phyloP scores from a whole-genome alignment of 1,284 basidiomycete genomes.

The Pyrrhoderma lamaoense region DNA sequence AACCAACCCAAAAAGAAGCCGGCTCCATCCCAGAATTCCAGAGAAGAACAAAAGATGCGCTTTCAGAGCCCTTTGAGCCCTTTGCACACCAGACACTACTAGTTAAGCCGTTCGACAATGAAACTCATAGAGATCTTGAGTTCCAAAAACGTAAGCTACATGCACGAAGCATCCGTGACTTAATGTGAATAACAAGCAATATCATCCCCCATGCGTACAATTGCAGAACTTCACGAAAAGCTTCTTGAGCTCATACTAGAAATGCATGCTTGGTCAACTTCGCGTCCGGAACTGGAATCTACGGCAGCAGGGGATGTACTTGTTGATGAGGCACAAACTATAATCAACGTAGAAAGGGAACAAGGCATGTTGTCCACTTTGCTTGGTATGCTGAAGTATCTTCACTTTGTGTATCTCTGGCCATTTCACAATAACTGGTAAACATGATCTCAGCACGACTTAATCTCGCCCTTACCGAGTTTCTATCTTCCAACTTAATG shows the following conservation, averaged over 20 bases:
- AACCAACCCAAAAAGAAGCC: too few relatives aligned
- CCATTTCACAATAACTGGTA: too few relatives aligned
- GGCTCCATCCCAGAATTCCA: too few relatives aligned
- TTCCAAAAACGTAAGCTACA: slow-evolving; percentile 28
- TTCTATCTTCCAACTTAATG: too few relatives aligned
- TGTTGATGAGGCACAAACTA: slow-evolving; percentile 20
- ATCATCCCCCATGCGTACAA: slow-evolving; percentile 12
- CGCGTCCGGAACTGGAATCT: slow-evolving; percentile 13
- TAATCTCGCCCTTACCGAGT: too few relatives aligned
- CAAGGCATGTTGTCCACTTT: slow-evolving; percentile 34
- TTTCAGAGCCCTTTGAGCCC: slow-evolving; percentile 5
- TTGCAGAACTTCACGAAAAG: slow-evolving; percentile 15
- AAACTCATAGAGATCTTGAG: slow-evolving; percentile 20
- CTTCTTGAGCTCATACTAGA: slow-evolving; percentile 14
- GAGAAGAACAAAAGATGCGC: too few relatives aligned
- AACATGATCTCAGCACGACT: too few relatives aligned
- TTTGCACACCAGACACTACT: slow-evolving; percentile 13
- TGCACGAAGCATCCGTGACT: not conserved
- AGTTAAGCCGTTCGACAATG: slow-evolving; percentile 3
- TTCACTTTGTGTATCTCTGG: slow-evolving; percentile 1
- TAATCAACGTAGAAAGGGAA: slow-evolving; percentile 27
- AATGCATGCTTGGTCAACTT: slow-evolving; percentile 17
- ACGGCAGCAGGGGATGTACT: slow-evolving; percentile 20
- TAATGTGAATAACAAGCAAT: slow-evolving; percentile 9
- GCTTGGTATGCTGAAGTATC: slow-evolving; percentile 18